Percentiles rank a stretch among this genome's conserved stretches.
Conservation (phyloP, 2,329 filamentous ascomycete genomes). For the Colletotrichum kahawae region DNA sequence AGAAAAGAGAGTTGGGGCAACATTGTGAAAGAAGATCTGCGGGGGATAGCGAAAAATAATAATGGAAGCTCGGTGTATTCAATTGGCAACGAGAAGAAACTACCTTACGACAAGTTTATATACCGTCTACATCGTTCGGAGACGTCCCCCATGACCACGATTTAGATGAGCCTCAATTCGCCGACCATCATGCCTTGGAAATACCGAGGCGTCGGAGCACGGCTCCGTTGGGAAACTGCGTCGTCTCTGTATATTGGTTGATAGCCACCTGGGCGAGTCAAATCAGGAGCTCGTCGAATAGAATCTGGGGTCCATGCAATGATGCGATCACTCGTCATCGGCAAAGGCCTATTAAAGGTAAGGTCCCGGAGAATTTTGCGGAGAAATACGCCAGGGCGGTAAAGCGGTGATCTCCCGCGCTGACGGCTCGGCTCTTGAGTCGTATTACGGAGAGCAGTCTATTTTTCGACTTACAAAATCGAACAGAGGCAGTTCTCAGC, state of each 20-base stretch:
- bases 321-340: constrained; percentile 21
- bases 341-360: not conserved
- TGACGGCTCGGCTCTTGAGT: not conserved
- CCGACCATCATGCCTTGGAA: not conserved
- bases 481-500: not conserved
- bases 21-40: not conserved
- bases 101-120: not conserved
- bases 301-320: constrained; percentile 3
- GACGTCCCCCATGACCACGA: not conserved
- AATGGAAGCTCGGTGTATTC: not conserved
- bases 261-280: not conserved
- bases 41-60: fast-evolving
- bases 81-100: not conserved
- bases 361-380: constrained; percentile 20
- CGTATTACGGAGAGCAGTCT: not conserved
- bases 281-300: not conserved
- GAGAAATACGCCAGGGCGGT: not conserved
- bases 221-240: not conserved
- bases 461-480: not conserved
- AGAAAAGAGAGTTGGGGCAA: constrained; percentile 12
- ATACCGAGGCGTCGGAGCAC: not conserved
- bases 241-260: not conserved
- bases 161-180: not conserved
- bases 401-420: not conserved
- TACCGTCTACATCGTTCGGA: not conserved